Conservation (phyloP, 2,329 filamentous ascomycete genomes). For the Periconia digitata region DNA sequence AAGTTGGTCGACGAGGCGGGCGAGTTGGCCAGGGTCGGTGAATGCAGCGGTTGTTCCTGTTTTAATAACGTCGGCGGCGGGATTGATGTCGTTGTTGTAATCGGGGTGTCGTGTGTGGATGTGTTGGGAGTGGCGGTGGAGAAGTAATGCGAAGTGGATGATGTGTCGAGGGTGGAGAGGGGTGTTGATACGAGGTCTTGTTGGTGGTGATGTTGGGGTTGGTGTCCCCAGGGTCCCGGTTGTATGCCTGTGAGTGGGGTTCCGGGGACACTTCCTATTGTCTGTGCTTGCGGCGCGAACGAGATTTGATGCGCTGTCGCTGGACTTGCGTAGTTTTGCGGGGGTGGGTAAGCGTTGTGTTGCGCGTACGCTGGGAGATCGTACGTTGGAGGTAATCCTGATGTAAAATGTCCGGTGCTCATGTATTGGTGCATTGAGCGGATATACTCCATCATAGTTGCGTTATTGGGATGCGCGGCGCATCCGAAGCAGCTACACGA, state of each 20-base stretch:
- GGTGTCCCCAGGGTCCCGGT: constrained; percentile 30
- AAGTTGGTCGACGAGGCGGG: too few species aligned
- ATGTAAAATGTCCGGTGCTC: constrained; percentile 35
- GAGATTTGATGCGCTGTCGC: constrained; percentile 21
- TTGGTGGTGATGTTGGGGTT: not conserved
- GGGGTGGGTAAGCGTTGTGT: constrained; percentile 27
- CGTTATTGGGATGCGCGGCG: constrained; percentile 67
- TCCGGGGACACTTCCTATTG: too few species aligned
- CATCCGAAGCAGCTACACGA: constrained; percentile 69
- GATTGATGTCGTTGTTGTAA: constrained; percentile 1
- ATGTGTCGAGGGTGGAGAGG: constrained; percentile 12
- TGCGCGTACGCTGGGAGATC: constrained; percentile 40
- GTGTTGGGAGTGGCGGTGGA: not conserved
- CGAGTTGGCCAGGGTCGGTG: constrained; percentile 12
- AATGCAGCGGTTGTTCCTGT: constrained; percentile 17
- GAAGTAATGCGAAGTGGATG: constrained; percentile 9
- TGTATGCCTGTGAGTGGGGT: too few species aligned
- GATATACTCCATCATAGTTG: constrained; percentile 60
- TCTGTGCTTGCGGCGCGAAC: too few species aligned
- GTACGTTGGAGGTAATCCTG: constrained; percentile 34
- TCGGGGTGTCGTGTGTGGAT: not conserved
- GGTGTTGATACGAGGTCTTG: constrained; percentile 18
- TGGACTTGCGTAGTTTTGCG: constrained; percentile 21
- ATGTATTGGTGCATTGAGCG: constrained; percentile 43
- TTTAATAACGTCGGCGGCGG: constrained; percentile 17